phyloP scores from a whole-genome alignment of 257 asterid species.

The Solanum ossicruentum region DNA sequence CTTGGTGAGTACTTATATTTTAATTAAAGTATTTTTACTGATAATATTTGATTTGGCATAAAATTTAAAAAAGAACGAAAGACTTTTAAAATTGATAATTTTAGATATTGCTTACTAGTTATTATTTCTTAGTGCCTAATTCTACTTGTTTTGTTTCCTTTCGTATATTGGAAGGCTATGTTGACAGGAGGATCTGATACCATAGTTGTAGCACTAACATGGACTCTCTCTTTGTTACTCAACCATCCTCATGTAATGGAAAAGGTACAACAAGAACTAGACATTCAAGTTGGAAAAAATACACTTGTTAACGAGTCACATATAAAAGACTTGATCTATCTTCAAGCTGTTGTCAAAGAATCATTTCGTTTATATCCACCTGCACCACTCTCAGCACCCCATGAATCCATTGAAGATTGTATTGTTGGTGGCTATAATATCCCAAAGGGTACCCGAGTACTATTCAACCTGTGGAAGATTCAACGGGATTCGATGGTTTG shows the following conservation, averaged over 20 bases:
- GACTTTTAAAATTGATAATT: no score
- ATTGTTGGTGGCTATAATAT: slow-evolving; percentile 25
- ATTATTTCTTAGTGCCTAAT: no score
- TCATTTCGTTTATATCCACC: slow-evolving; percentile 29
- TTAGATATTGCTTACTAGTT: no score
- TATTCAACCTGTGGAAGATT: slow-evolving; percentile 26
- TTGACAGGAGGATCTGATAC: slow-evolving; percentile 25
- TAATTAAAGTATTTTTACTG: no score
- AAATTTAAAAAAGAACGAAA: no score
- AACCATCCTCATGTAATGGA: slow-evolving; percentile 14
- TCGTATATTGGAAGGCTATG: not conserved
- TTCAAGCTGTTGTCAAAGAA: slow-evolving; percentile 46
- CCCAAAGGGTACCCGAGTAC: slow-evolving; percentile 25
- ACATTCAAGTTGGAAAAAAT: slow-evolving; percentile 21
- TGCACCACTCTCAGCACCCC: slow-evolving; percentile 2
- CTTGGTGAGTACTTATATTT: not conserved
- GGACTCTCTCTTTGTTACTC: slow-evolving; percentile 24
- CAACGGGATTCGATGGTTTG: slow-evolving; percentile 33
- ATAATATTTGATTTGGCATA: no score
- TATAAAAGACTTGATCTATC: slow-evolving; percentile 18
- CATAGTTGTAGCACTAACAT: slow-evolving; percentile 9
- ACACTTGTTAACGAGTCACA: slow-evolving; percentile 24
- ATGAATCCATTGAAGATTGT: slow-evolving; percentile 22
- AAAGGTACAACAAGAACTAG: slow-evolving; percentile 32
- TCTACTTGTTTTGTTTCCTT: no score